Evolutionary conservation across 2,329 filamentous ascomycete genomes (phyloP).

Genomic region (Zymoseptoria crescenta): DNA sequence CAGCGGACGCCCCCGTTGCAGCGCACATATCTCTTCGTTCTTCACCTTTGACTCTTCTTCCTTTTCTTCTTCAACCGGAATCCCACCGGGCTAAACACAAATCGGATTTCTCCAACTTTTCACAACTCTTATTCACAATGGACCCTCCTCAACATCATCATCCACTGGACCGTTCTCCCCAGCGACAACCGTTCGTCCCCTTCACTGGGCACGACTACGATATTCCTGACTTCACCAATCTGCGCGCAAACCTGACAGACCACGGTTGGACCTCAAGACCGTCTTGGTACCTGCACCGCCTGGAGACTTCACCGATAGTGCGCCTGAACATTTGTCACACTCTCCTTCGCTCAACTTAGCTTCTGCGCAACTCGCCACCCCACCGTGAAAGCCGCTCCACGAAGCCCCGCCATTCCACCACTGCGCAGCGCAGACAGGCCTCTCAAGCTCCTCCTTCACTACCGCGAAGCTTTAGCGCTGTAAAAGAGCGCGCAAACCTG

Average conservation of each 20-base stretch:
- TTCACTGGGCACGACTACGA: not conserved
- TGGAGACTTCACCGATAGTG: no score
- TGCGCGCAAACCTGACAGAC: not conserved
- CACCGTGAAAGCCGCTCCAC: not conserved
- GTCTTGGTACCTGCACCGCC: not conserved
- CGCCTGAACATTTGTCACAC: no score
- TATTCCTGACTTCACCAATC: not conserved
- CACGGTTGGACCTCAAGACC: not conserved
- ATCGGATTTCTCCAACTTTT: not conserved
- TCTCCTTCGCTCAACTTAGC: not conserved
- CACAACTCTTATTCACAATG: not conserved
- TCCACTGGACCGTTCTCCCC: not conserved
- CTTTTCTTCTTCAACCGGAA: not conserved
- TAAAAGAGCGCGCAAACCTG: no score
- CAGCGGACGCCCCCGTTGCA: not conserved
- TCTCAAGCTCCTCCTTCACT: not conserved
- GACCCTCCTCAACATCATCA: not conserved
- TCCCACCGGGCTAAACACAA: not conserved
- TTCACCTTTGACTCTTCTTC: not conserved
- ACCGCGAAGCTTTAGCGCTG: not conserved
- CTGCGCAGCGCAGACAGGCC: not conserved
- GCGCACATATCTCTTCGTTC: not conserved
- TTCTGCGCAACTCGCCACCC: no score
- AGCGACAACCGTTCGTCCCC: not conserved
- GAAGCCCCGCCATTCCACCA: not conserved